These are phyloP conservation scores for Tolypocladium album DNA, from an alignment of 2,329 filamentous ascomycete genomes.

Conservation along the genomic window DNA sequence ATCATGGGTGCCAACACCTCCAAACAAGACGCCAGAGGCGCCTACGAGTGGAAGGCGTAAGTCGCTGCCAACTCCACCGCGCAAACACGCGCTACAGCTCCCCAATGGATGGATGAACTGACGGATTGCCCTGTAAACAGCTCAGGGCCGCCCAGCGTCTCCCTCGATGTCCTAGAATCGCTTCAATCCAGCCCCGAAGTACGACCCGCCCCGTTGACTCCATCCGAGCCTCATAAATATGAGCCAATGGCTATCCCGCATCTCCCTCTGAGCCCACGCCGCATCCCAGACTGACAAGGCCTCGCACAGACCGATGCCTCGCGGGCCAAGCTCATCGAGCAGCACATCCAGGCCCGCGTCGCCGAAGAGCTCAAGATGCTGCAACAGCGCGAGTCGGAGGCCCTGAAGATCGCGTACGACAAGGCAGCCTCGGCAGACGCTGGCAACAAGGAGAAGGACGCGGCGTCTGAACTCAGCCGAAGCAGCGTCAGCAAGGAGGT, in stretches of 20 bases:
- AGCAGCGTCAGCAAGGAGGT: slow-evolving; percentile 49
- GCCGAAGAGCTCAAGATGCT: slow-evolving; percentile 75
- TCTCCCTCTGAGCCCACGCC: not conserved
- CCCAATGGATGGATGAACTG: slow-evolving; percentile 1
- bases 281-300: slow-evolving; percentile 5
- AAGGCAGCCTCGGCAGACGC: slow-evolving; percentile 53
- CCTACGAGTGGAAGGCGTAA: slow-evolving; percentile 45
- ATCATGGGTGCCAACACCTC: slow-evolving; percentile 48
- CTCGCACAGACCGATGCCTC: slow-evolving; percentile 71
- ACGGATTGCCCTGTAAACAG: slow-evolving; percentile 14
- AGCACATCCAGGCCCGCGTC: slow-evolving; percentile 81
- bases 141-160: slow-evolving; percentile 47
- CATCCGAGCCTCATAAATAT: too few relatives aligned
- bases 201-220: slow-evolving; percentile 15
- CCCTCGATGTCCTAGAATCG: slow-evolving; percentile 70
- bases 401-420: slow-evolving; percentile 58
- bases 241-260: not conserved
- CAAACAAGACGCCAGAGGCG: slow-evolving; percentile 28
- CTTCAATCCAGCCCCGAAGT: slow-evolving; percentile 83
- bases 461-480: slow-evolving; percentile 20
- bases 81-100: not conserved
- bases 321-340: slow-evolving; percentile 71
- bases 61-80: slow-evolving; percentile 12
- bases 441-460: slow-evolving; percentile 28
- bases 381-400: slow-evolving; percentile 56